A percentile compares a stretch with the other conserved stretches of the same genome.
phyloP scores from a whole-genome alignment of 2,329 filamentous ascomycete genomes.

The Pseudogymnoascus sp. region DNA sequence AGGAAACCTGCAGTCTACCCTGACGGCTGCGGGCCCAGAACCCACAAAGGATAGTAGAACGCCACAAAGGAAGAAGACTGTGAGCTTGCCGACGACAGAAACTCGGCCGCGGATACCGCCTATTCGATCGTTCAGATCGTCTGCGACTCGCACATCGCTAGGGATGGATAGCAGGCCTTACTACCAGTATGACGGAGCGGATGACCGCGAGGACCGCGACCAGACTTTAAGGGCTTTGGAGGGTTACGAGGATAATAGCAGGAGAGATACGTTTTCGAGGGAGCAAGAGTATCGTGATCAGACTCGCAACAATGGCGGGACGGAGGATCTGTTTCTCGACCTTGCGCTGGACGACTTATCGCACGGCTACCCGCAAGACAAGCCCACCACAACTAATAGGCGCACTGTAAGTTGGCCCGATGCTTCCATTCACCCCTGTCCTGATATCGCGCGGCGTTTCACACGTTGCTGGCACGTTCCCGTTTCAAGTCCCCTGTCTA shows the following conservation, averaged over 20 bases:
- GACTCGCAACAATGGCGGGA: constrained; percentile 5
- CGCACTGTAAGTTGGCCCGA: constrained; percentile 20
- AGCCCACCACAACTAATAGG: constrained; percentile 3
- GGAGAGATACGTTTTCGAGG: neutral
- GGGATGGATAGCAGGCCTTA: constrained; percentile 9
- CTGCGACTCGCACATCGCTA: constrained; percentile 1
- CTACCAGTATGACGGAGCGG: constrained; percentile 5
- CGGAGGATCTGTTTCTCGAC: constrained; percentile 28
- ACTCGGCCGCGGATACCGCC: constrained; percentile 8
- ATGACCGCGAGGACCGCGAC: constrained; percentile 18
- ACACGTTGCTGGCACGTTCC: neutral
- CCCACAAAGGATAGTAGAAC: neutral
- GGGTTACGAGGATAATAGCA: constrained; percentile 4
- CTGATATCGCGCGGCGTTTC: constrained; percentile 1
- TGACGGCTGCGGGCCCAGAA: neutral
- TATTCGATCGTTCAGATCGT: constrained; percentile 15
- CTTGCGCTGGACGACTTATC: constrained; percentile 25
- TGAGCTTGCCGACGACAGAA: neutral
- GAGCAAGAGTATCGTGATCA: constrained; percentile 6
- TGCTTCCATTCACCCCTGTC: constrained; percentile 10
- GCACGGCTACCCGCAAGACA: neutral
- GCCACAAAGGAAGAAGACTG: neutral
- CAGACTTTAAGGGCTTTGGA: constrained; percentile 19
- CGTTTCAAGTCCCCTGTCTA: constrained; percentile 10
- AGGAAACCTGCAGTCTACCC: neutral